Percentiles rank a stretch among this genome's conserved stretches.
Evolutionary conservation across 805 yeast genomes (phyloP).

Genomic region (Cephaloascus albidus): DNA sequence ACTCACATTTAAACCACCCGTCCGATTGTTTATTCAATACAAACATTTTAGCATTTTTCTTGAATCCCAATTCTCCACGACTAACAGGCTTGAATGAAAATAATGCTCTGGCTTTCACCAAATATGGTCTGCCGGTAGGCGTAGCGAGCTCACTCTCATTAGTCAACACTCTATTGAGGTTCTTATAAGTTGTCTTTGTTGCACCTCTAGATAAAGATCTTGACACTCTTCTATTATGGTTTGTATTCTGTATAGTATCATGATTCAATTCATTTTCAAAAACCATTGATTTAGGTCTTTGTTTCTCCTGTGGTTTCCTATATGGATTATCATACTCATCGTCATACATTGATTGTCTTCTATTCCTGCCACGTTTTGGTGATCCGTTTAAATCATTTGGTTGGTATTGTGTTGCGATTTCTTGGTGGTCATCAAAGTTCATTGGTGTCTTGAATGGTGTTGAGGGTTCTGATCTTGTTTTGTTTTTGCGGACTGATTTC

Average conservation of each 20-base stretch:
- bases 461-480: conserved; percentile 10
- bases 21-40: conserved; percentile 33
- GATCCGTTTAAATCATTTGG: conserved; percentile 10
- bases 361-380: neutral
- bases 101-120: conserved; percentile 26
- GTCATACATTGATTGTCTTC: neutral
- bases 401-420: conserved; percentile 26
- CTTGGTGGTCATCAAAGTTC: conserved; percentile 20
- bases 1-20: conserved; percentile 34
- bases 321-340: neutral
- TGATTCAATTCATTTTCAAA: conserved; percentile 16
- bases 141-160: conserved; percentile 10
- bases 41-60: conserved; percentile 31
- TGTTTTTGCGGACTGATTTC: conserved; percentile 20
- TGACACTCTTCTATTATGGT: neutral
- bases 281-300: conserved; percentile 1
- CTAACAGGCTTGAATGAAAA: conserved; percentile 30
- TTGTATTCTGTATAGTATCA: neutral
- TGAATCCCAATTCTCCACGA: conserved; percentile 28
- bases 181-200: conserved; percentile 23
- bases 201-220: conserved; percentile 4
- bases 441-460: neutral
- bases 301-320: neutral
- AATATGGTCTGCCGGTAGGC: conserved; percentile 20
- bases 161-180: conserved; percentile 18